Base-by-base conservation (phyloP, 179 eudicot genomes). In the Spinacia oleracea region DNA sequence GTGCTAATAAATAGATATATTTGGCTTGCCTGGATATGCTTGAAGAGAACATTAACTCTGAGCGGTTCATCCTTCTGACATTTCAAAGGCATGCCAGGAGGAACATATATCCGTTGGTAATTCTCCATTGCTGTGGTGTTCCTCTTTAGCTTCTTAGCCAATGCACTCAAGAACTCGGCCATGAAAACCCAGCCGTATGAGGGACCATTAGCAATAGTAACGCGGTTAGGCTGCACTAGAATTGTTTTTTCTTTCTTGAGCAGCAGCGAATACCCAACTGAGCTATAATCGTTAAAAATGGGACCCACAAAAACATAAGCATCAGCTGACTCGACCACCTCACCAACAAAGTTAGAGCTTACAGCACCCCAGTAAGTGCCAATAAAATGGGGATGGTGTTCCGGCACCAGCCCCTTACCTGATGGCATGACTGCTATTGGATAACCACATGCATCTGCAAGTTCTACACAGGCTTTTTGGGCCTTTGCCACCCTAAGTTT, bases 351-450 rank as follows among this genome's bases (percentile, higher is more conserved):
- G 72, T 78, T 78, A 58, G 89, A 88, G 46, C 92, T 90, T 3
- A 92, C 94, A 7, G 97, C 97, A 27, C 97, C 97, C 97, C 94
- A 90, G 48, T 90, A 92, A 6, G 97, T 92, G 38, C 97, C 94
- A 7, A 92, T 88, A 69, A 90, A 92, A 35, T 90, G 87, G 5
- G 90, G 91, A 69, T 87, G 93, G 58, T 85, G 81, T 80, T 92
- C 97, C 0, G 90, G 89, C 32, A 90, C 90, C 29, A 92, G 79
- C 67, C 97, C 97, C 81, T 92, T 92, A 43, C 84, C 93, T 6
- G 94, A 81, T 35, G 94, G 97, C 91, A 88, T 89, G 72, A 90
- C 81, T n/a, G 97, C 91, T 74, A 92, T 70, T 32, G 97, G 94
- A 75, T 92, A 90, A 32, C 97, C 97, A 75, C 89, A 83, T 16